Evolutionary conservation across 1,284 basidiomycete species (phyloP), one percentile per base, ranked within the genome.

Genomic region (Cryptococcus hybrid): DNA sequence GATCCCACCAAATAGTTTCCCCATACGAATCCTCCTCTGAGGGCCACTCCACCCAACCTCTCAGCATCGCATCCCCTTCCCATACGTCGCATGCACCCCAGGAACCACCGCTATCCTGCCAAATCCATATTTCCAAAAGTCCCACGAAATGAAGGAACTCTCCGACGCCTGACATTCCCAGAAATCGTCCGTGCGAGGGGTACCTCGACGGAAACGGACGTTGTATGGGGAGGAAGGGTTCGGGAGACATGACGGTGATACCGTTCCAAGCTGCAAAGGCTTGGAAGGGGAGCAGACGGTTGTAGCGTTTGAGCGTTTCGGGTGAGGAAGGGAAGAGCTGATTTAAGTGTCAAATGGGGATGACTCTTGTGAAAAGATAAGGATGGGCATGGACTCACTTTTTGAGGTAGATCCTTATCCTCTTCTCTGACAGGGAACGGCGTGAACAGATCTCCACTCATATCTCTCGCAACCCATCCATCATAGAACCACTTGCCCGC

Each of bases 211-310:
- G 65, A 75, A 73, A 12, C 68, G 65, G 43, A 73, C 70, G 58
- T 71, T 73, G 62, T 71, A 75, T 24, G 24, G 24, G 61, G 35
- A 70, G 56, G 63, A 78, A 77, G 0, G 76, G 75, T 3, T 51
- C 57, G 18, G 77, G 73, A 45, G 62, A 59, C 51, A 81, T 61
- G 15, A 78, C 76, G 12, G 75, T 69, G 51, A 79, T 82, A 34
- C 85, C 85, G 68, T 86, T 85, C 85, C 85, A 81, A 47, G 79
- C 80, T n/a, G 77, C 71, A 60, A 79, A 79, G 15, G 80, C 79
- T 61, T 80, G 79, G 65, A 76, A 76, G 2, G 78, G 77, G 35
- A 76, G 64, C 48, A 66, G 60, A 42, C 60, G 60, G 24, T 70
- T 61, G 63, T 74, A 73, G n/a, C 73, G 70, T 37, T 56, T 50